Conservation (phyloP, 225 moss, liverwort and hornwort genomes). For the Polytrichum commune region DNA sequence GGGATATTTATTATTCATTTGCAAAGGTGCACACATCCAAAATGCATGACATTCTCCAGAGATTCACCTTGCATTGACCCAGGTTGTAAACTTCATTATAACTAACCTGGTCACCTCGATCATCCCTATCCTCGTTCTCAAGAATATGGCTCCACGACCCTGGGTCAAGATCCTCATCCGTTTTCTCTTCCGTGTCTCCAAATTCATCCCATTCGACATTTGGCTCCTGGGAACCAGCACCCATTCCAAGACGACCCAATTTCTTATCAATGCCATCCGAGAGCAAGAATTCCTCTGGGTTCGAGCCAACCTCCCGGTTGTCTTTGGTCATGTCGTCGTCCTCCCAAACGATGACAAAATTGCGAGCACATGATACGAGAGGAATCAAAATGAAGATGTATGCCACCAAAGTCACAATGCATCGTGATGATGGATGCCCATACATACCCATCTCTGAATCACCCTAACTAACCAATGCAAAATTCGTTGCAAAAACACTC, state of each 20-base stretch:
- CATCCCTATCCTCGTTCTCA: constrained; percentile 42
- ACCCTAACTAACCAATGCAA: too few relatives aligned
- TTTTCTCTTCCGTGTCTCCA: constrained; percentile 47
- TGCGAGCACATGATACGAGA: constrained; percentile 36
- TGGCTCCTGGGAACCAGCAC: constrained; percentile 32
- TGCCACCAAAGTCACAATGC: neutral
- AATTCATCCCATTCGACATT: constrained; percentile 60
- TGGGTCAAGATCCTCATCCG: constrained; percentile 46
- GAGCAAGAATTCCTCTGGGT: constrained; percentile 24
- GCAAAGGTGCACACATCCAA: too few relatives aligned
- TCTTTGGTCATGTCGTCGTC: constrained; percentile 40
- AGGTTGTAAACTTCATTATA: neutral
- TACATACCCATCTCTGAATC: too few relatives aligned
- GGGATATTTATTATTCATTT: too few relatives aligned
- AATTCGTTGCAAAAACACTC: too few relatives aligned
- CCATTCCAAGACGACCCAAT: constrained; percentile 30
- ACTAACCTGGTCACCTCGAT: constrained; percentile 37
- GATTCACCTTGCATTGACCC: too few relatives aligned
- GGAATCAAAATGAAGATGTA: constrained; percentile 8
- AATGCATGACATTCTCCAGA: too few relatives aligned
- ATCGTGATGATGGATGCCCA: too few relatives aligned
- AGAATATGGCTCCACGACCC: constrained; percentile 60
- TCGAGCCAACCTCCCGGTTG: constrained; percentile 24
- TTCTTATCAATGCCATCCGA: constrained; percentile 20
- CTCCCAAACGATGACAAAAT: constrained; percentile 62